These are phyloP conservation scores for Arbutus unedo DNA, from an alignment of 148 eudicot genomes.

Conservation along the genomic window DNA sequence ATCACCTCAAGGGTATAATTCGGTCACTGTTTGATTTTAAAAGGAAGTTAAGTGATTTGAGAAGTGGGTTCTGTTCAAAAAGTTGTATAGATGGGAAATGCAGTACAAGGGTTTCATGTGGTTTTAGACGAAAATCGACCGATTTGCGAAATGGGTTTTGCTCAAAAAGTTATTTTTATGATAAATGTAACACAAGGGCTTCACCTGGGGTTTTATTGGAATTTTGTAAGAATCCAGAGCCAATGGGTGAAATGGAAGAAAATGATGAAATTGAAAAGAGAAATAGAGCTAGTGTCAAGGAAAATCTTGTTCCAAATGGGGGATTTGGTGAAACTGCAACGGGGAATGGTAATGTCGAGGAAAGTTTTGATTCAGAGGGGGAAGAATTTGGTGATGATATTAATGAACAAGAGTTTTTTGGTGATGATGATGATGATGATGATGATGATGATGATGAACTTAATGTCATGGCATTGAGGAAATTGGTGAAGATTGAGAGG, in stretches of 20 bases:
- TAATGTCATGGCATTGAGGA: conserved; percentile 53
- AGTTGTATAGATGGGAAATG: conserved; percentile 20
- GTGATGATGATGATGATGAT: conserved; percentile 42
- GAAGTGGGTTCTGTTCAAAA: conserved; percentile 29
- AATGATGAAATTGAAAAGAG: conserved; percentile 25
- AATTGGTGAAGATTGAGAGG: conserved; percentile 58
- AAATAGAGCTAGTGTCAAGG: conserved; percentile 14
- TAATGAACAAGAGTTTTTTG: conserved; percentile 2
- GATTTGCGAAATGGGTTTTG: conserved; percentile 26
- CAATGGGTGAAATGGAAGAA: conserved; percentile 24
- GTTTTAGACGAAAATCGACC: conserved; percentile 37
- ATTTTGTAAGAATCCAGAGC: background rate
- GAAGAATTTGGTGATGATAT: conserved; percentile 23
- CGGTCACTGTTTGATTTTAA: conserved; percentile 20
- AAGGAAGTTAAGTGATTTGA: conserved; percentile 32
- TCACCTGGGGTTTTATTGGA: conserved; percentile 6
- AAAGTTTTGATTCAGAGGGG: conserved; percentile 3
- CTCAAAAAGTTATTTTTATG: conserved; percentile 26
- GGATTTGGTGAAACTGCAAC: conserved; percentile 4
- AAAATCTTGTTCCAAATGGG: background rate
- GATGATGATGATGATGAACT: conserved; percentile 47
- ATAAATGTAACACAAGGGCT: conserved; percentile 1
- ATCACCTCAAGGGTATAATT: conserved; percentile 26
- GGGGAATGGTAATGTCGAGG: conserved; percentile 9
- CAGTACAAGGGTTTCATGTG: background rate